Evolutionary conservation across 1,139 yeast species (phyloP), one percentile per base, ranked within the genome.

Genomic region (Meyerozyma sp.): DNA sequence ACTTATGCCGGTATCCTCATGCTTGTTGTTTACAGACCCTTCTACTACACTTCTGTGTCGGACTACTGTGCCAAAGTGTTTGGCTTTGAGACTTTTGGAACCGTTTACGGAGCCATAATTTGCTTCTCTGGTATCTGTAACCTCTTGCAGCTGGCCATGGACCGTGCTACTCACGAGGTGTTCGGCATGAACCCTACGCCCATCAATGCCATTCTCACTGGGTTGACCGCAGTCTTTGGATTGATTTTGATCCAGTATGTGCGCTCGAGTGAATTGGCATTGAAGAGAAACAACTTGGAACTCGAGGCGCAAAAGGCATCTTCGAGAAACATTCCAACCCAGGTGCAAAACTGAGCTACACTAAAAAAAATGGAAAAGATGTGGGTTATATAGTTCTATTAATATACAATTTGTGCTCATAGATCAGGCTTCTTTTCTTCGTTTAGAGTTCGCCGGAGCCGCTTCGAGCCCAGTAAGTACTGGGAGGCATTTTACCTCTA

Each of bases 21-120:
- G 26, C 70, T 91, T 51, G 96, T 88, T n/a, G 70, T 87, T 1
- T 90, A 86, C 63, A 76, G 98, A 60, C 97, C 98, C 13, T 86
- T 90, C 58, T 89, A 86, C 58, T 91, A 90, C 63, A 90, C 98
- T 2, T 89, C 95, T 1, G 87, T 90, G 1, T 85, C 95, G 4
- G 97, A 91, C 62, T 88, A 82, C 58, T 79, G 91, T 59, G 95
- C 96, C 37, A 91, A 91, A 58, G 94, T 90, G 18, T 91, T 91
- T 68, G 98, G 98, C 0, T 90, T 86, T 61, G 85, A 81, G 45
- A 89, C 95, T 1, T 91, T 91, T 65, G 96, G 97, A 35, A 83
- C 91, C 1, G 81, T 90, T n/a, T 91, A 91, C 59, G 98, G 98
- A 0, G 69, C 91, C 10, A 76, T 89, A 55, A 87, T 89, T 56